Base-by-base conservation (phyloP, 2,329 filamentous ascomycete species). In the Cryphonectria parasitica region DNA sequence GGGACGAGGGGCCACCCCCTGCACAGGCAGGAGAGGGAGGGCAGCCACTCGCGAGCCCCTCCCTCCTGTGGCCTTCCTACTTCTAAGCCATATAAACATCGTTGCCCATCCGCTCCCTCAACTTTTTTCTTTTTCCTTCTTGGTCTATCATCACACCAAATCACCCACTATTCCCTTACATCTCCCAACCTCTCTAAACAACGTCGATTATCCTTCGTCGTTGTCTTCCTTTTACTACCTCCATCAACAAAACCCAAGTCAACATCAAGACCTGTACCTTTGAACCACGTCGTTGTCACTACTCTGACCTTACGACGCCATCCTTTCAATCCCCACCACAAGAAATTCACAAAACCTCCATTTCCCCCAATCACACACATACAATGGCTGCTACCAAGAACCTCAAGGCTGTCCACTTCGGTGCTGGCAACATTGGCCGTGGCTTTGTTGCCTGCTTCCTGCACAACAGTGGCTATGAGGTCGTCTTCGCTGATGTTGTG, bases 401-500 rank as follows among this genome's bases (percentile, higher is more conserved):
- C 25, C 65, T 68, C n/a, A 93, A 91, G 80, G 92, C 92, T 75
- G 89, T 95, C 80, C 93, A 95, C 83, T 95, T 96, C 77, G 93
- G 93, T 75, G 92, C 92, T 77, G 93, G 93, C 79, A 95, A 95
- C 82, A 95, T 96, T 79, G 93, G 91, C 81, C 91, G 92, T 80
- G 92, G 93, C 81, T 96, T 96, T 76, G 93, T 96, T 69, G 93
- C 92, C 77, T 94, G 94, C 83, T 96, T 98, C 84, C 89, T 98
- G 56, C 93, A 97, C 86, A 92, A 97, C 82, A 96, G 95, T 17
- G 95, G 93, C 79, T 99, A 95, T 81, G 93, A 98, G 79, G 95
- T 99, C 77, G 87, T 98, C 84, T 98, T 99, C 79, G 91, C 97
- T 76, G 96, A 99, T 86, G 95, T 99, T 75, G 91, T 94, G 83